Evolutionary conservation across 2,329 filamentous ascomycete genomes (phyloP), one percentile per base, ranked within the genome.

Genomic region (Neofusicoccum cordaticola): DNA sequence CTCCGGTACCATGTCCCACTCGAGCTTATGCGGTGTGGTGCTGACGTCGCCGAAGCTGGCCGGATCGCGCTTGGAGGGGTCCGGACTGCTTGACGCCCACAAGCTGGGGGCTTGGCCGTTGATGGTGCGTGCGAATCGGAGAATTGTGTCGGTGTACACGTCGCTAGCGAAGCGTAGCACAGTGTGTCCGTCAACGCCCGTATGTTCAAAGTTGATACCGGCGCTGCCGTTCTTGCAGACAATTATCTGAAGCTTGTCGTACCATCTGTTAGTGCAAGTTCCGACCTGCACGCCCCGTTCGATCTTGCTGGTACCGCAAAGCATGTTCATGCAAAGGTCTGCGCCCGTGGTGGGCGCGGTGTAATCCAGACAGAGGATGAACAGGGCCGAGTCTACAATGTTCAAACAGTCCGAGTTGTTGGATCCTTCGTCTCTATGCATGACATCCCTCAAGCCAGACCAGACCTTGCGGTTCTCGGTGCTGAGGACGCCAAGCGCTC

Each of bases 161-260:
- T 99, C 95, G 67, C 93, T 97, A 15, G 95, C 95, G 71, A 99
- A 98, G 5, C 95, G 90, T 62, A 99, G 85, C 22, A 99, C 95
- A 0, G 95, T 99, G 75, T 99, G 95, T 1, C 95, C 95, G 72
- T 99, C 95, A 4, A 99, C 94, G 69, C 95, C 95, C 0, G 95
- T 99, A 74, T 99, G 95, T 77, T 99, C 95, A 72, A 99, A 98
- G 80, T 99, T 99, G 86, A 99, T 98, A 5, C 95, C 95, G 0
- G 95, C 95, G 73, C 92, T 97, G 65, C 95, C 95, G 78, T 98
- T 99, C 81, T 97, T 96, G 84, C 95, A 98, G 58, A 99, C 95
- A 63, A 99, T 98, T 67, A 99, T 97, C 75, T 99, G 95, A 53
- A 99, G 84, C 81, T 99, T 99, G 80, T 99, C 95, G 74, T 99